Evolutionary conservation across 1,139 yeast species (phyloP).

Genomic region (Kurtzmaniella quercitrusa): DNA sequence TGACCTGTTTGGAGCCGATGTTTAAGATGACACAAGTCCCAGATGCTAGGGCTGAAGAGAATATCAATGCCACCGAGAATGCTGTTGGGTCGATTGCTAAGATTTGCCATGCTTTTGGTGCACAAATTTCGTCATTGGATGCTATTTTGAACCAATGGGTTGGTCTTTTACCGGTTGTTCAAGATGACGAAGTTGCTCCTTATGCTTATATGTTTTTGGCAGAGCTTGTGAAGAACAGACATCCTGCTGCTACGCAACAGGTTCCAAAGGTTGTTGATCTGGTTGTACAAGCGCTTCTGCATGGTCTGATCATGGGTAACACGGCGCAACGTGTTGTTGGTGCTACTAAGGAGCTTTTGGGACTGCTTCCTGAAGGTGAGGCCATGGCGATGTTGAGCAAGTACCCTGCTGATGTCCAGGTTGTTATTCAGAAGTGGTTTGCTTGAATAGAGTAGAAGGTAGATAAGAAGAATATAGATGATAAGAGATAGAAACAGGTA

Average conservation of each 20-base stretch:
- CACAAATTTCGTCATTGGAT: conserved; percentile 57
- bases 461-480: background rate
- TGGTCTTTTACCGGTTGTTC: conserved; percentile 71
- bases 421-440: conserved; percentile 61
- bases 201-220: conserved; percentile 74
- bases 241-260: conserved; percentile 55
- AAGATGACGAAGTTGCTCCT: conserved; percentile 90
- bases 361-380: conserved; percentile 52
- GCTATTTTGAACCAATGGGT: conserved; percentile 74
- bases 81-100: conserved; percentile 82
- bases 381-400: conserved; percentile 62
- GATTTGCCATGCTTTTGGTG: conserved; percentile 56
- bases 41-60: conserved; percentile 84
- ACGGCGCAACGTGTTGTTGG: conserved; percentile 62
- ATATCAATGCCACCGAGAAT: conserved; percentile 82
- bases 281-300: conserved; percentile 72
- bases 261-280: conserved; percentile 66
- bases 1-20: conserved; percentile 69
- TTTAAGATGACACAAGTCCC: conserved; percentile 72
- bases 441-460: conserved; percentile 15
- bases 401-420: conserved; percentile 59
- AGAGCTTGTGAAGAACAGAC: conserved; percentile 67
- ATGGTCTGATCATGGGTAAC: conserved; percentile 64
- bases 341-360: conserved; percentile 51
- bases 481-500: background rate